phyloP scores from a whole-genome alignment of 805 yeast genomes.

The Metschnikowia rubicola region DNA sequence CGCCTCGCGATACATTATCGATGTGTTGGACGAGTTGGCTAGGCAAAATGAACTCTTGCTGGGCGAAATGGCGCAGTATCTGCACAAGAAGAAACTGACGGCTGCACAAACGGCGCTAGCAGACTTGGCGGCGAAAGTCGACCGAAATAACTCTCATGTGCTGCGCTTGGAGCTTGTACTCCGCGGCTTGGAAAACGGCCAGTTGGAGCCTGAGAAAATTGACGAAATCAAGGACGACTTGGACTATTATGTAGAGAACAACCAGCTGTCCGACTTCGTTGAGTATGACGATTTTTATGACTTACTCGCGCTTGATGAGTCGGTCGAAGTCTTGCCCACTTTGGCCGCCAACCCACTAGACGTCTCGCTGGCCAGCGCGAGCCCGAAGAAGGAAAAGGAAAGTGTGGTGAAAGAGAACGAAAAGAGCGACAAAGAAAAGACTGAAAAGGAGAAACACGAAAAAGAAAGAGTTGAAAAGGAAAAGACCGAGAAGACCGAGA shows the following conservation, averaged over 20 bases:
- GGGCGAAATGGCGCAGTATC: constrained; percentile 49
- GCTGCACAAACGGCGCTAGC: constrained; percentile 58
- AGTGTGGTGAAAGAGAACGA: no score
- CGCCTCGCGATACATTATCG: constrained; percentile 63
- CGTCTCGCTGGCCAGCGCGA: not conserved
- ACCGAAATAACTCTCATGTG: constrained; percentile 77
- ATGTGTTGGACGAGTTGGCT: constrained; percentile 72
- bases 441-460: not conserved
- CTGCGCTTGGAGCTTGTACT: constrained; percentile 73
- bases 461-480: not conserved
- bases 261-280: constrained; percentile 87
- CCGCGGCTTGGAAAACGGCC: constrained; percentile 68
- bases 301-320: constrained; percentile 66
- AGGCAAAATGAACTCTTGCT: constrained; percentile 78
- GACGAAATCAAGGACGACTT: constrained; percentile 83
- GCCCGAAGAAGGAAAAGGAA: not conserved
- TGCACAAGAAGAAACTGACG: constrained; percentile 49
- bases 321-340: constrained; percentile 8
- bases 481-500: not conserved
- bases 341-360: not conserved
- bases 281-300: constrained; percentile 94
- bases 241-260: constrained; percentile 88
- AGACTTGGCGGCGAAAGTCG: constrained; percentile 59
- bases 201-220: constrained; percentile 71
- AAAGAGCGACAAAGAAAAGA: not conserved